Base-by-base conservation (phyloP, 2,329 filamentous ascomycete genomes). In the Stagonosporopsis tanaceti region DNA sequence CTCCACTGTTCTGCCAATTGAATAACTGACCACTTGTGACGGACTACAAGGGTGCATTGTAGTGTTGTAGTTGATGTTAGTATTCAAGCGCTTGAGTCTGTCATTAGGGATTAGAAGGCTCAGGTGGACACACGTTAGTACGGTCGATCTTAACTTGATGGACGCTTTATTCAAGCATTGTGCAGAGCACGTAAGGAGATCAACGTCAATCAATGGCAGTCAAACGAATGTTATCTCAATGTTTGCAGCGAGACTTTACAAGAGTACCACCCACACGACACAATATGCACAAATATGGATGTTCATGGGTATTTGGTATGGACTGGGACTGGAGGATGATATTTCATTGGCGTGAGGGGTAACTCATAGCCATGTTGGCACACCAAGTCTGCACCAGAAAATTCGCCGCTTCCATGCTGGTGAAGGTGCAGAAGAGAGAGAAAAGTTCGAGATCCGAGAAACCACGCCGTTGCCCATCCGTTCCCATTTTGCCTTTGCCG, bases 401-500 rank as follows among this genome's bases (percentile, higher is more conserved):
- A 65, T 72, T 73, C 67, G 68, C 71, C 67, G 67, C 69, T 71
- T 70, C 72, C 72, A 73, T 74, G 70, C 73, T 70, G 69, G 67
- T 68, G 68, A 74, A 73, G 73, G 70, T 70, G 73, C 72, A 74
- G 71, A 73, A 70, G 65, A 73, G 67, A 73, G 67, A 74, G 66
- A 69, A 74, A 67, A 72, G 67, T 66, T 70, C 66, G 67, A 75
- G 67, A 70, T 72, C 72, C 72, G 67, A 73, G 72, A 74, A 76
- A 70, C 70, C 73, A 75, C 73, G 73, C 73, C 73, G 66, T 73
- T 70, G 66, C 72, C 69, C 69, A 73, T 74, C 72, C 70, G 63
- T 72, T 71, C 71, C 73, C 72, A 71, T 75, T 73, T 57, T 57
- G 54, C 45, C 48, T 42, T 74, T 73, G 71, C 66, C 66, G 56